Base-by-base conservation (phyloP, 441 rosid species). In the Croton laevigatus region DNA sequence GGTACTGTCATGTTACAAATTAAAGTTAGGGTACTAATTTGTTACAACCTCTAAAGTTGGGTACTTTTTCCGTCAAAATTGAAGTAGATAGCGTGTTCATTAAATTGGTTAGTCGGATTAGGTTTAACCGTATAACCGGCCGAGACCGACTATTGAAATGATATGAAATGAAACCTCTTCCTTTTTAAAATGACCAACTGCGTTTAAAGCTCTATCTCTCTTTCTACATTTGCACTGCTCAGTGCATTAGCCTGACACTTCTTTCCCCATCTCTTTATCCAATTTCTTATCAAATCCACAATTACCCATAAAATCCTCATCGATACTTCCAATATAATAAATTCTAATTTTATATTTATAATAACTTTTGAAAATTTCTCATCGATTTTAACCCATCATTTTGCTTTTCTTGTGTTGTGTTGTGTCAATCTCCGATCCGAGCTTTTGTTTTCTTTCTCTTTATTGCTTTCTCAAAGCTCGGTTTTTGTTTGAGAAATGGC, bases 401-500 rank as follows among this genome's bases (percentile, higher is more conserved):
- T 65, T 13, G 9, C 27, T 3, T 6, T 17, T 65, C 27, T 13
- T 27, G 32, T 27, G 32, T 27, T 27, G 32, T 27, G n/a, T 12
- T 22, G 44, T 46, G 9, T 48, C 69, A 12, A n/a, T 36, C 19
- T 34, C 42, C 53, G 46, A 49, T 49, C 53, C 53, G n/a, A 17
- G n/a, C 20, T 49, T 49, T 49, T 49, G 20, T 49, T 16, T 22
- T 46, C 42, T 2, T 6, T 37, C 19, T 32, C 16, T 66, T 16
- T 16, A 14, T 37, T 23, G 2, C 3, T 9, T 45, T 11, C 14
- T 6, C 48, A 40, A 32, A 46, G 14, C 20, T 34, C 16, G 23
- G 17, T 8, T 38, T 45, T 36, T 8, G 49, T 7, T 62, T 62
- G 17, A 36, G 75, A 63, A 53, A 94, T 94, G 98, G 91, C 84